phyloP scores from a whole-genome alignment of 2,329 filamentous ascomycete species.

The Chaetomiaceae sp. region DNA sequence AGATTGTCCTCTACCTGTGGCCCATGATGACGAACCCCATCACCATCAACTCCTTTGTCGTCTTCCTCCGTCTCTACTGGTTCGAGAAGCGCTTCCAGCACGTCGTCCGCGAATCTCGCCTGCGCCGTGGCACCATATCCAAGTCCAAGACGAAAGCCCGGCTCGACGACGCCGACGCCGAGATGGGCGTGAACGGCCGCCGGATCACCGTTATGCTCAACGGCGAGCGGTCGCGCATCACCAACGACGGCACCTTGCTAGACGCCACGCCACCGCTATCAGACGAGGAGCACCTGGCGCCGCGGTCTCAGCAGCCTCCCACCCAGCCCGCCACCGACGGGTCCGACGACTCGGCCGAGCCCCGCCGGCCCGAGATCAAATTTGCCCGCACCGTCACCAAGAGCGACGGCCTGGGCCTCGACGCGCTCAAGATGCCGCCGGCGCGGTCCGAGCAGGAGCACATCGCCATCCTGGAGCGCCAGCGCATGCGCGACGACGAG shows the following conservation, averaged over 20 bases:
- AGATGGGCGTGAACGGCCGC: slow-evolving; percentile 59
- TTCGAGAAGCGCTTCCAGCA: slow-evolving; percentile 94
- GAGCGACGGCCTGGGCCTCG: slow-evolving; percentile 49
- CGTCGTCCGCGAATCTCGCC: slow-evolving; percentile 67
- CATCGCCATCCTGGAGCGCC: slow-evolving; percentile 81
- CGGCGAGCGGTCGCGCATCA: slow-evolving; percentile 49
- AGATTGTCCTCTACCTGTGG: slow-evolving; percentile 65
- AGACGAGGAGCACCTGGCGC: slow-evolving; percentile 28
- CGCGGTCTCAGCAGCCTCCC: slow-evolving; percentile 14
- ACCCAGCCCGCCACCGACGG: slow-evolving; percentile 2
- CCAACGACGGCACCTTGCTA: slow-evolving; percentile 54
- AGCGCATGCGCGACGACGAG: slow-evolving; percentile 68
- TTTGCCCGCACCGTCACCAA: slow-evolving; percentile 62
- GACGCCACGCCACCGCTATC: slow-evolving; percentile 28
- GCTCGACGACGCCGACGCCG: slow-evolving; percentile 42
- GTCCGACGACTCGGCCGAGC: slow-evolving; percentile 6
- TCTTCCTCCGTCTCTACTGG: slow-evolving; percentile 92
- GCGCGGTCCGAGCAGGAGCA: slow-evolving; percentile 65
- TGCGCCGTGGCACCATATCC: slow-evolving; percentile 57
- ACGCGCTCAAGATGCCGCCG: slow-evolving; percentile 41
- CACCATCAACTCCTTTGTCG: slow-evolving; percentile 75
- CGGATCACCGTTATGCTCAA: slow-evolving; percentile 61
- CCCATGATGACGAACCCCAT: slow-evolving; percentile 76
- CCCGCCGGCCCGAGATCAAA: slow-evolving; percentile 45
- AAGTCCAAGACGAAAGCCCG: slow-evolving; percentile 51